These are phyloP conservation scores for Fusarium clavum DNA, from an alignment of 2,329 filamentous ascomycete genomes.

Conservation along the genomic window DNA sequence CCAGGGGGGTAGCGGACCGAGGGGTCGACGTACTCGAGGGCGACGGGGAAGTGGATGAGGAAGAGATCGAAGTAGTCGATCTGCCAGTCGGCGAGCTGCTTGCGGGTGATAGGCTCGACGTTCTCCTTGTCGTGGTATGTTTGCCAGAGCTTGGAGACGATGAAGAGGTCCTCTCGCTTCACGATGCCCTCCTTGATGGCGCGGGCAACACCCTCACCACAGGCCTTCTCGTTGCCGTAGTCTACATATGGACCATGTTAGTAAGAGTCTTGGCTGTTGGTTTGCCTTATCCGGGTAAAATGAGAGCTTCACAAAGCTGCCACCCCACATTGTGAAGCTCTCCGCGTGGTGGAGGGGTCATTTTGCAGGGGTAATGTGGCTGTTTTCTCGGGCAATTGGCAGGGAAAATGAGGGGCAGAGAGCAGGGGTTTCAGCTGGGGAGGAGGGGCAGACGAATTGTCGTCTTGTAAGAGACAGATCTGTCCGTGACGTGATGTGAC, in stretches of 20 bases:
- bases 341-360: constrained; percentile 36
- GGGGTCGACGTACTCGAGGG: constrained; percentile 87
- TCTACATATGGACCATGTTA: constrained; percentile 60
- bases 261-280: not conserved
- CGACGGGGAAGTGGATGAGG: constrained; percentile 89
- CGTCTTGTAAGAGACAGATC: constrained; percentile 15
- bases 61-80: constrained; percentile 92
- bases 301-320: constrained; percentile 32
- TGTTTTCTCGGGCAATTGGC: constrained; percentile 44
- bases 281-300: constrained; percentile 9
- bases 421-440: constrained; percentile 25
- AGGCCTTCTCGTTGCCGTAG: constrained; percentile 86
- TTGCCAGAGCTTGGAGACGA: constrained; percentile 95
- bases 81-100: constrained; percentile 84
- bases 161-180: constrained; percentile 88
- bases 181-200: constrained; percentile 85
- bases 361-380: constrained; percentile 42
- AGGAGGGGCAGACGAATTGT: constrained; percentile 34
- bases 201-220: constrained; percentile 79
- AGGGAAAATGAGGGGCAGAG: constrained; percentile 25
- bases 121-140: constrained; percentile 85
- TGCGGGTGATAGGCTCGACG: constrained; percentile 79
- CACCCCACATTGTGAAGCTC: constrained; percentile 28
- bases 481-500: not conserved
- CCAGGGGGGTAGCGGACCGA: constrained; percentile 81